Conservation (phyloP, 768 basidiomycete genomes). For the Amanita pallidorosea region DNA sequence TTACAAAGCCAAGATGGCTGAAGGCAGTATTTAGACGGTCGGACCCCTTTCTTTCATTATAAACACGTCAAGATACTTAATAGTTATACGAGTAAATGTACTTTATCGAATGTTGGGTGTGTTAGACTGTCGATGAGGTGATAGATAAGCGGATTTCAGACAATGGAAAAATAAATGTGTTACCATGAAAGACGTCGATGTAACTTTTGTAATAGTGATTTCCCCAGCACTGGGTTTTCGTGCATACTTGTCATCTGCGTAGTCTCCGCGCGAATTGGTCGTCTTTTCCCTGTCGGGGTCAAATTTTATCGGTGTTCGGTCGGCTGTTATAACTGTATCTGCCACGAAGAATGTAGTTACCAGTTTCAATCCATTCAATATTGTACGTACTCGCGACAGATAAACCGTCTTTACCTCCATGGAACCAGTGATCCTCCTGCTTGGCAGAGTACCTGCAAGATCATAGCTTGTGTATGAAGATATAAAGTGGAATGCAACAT, state of each 20-base stretch:
- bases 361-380: not conserved
- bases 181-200: not conserved
- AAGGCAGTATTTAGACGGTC: conserved; percentile 57
- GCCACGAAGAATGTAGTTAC: not conserved
- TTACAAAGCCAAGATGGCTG: conserved; percentile 83
- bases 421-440: conserved; percentile 52
- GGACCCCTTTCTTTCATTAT: not conserved
- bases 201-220: not conserved
- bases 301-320: not conserved
- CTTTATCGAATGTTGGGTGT: not conserved
- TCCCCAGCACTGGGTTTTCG: conserved; percentile 2
- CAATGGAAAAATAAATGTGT: not conserved
- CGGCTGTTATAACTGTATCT: not conserved
- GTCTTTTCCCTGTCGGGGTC: not conserved
- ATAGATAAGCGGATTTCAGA: not conserved
- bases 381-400: conserved; percentile 39
- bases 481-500: conserved; percentile 11
- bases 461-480: not conserved
- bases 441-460: conserved; percentile 40
- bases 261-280: not conserved
- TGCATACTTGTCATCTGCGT: not conserved
- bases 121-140: not conserved
- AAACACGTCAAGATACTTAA: not conserved
- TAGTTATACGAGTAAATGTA: not conserved
- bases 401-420: conserved; percentile 40